Base-by-base conservation (phyloP, 2,329 filamentous ascomycete genomes). In the Thyridium curvatum region DNA sequence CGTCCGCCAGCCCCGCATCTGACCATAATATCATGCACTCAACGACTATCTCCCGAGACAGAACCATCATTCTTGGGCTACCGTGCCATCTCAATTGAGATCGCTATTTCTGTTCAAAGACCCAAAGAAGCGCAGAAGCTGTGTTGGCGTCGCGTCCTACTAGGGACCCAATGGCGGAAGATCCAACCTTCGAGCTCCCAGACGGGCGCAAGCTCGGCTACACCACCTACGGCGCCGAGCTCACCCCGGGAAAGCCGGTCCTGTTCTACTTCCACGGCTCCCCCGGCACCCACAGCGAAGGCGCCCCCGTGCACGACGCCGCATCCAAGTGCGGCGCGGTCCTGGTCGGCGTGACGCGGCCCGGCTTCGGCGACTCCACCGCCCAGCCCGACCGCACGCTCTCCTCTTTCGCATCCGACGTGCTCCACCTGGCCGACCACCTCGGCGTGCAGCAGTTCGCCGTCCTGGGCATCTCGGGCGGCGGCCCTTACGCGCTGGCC, bases 161-260 rank as follows among this genome's bases (percentile, higher is more conserved):
- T n/a, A n/a, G n/a, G n/a, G n/a, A n/a, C n/a, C 10, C 21, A 10
- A 26, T 26, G 21, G 6, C 21, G 6, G 21, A 10, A 6, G 21
- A 26, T 32, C 30, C 30, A 29, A 37, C 35, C 12, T 38, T 52
- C 37, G 43, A 32, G 12, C 47, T 55, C 9, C 46, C 51, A 17
- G 50, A 53, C 40, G 49, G 52, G n/a, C 47, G 52, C 12, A 50
- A 35, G 4, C 46, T 57, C n/a, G 48, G 49, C 30, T 58, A 46
- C 34, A 47, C 48, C 30, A 44, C 43, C 35, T 56, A 51, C 33
- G 54, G 53, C 18, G 21, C 21, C 6, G 21, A 26, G 6, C 6
- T 26, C 21, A 26, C 21, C 21, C 21, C 21, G 21, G 21, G 10
- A 6, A 26, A 26, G 21, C 21, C 21, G 21, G 21, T 26, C 6